Base-by-base conservation (phyloP, 2,329 filamentous ascomycete genomes). In the Penicillium fuscoglaucum region DNA sequence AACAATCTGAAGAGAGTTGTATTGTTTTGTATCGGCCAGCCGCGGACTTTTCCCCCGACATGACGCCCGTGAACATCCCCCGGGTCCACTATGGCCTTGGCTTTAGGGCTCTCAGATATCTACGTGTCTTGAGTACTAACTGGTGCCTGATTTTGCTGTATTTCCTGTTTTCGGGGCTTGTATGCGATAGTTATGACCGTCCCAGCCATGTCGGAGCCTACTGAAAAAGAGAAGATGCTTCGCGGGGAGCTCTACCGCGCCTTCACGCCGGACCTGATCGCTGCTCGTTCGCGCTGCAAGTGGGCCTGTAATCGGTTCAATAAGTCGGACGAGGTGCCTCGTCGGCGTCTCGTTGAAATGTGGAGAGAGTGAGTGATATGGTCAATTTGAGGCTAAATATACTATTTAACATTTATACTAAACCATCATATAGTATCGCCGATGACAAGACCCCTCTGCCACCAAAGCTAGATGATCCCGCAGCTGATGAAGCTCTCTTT, bases 231-330 rank as follows among this genome's bases (percentile, higher is more conserved):
- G 40, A 76, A 72, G 53, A 91, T 90, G 87, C 74, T 78, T 48
- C 78, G 80, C 15, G 89, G 89, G 49, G 86, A 93, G 71, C 81
- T 93, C 12, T 93, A 91, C 73, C 83, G 87, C 66, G 85, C 89
- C 43, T 93, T 93, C 69, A 84, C 84, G 0, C 87, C 90, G 0
- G 83, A 89, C 35, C 77, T 95, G 4, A 75, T 84, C 2, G 84
- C 82, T 1, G 87, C 82, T 40, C 84, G 90, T 19, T 76, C 78
- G n/a, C 81, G 86, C 15, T 90, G 88, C 72, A 80, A 80, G 43
- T 73, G 78, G 33, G 89, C 90, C 0, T 86, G 83, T 66, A 73
- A 80, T 24, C 79, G 79, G 26, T 91, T 86, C 77, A 93, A 91
- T 73, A 80, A 78, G 48, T 82, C 84, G 0, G 83, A 82, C 0